Conservation (phyloP, 2,329 filamentous ascomycete genomes). For the Phyllosticta citribraziliensis region DNA sequence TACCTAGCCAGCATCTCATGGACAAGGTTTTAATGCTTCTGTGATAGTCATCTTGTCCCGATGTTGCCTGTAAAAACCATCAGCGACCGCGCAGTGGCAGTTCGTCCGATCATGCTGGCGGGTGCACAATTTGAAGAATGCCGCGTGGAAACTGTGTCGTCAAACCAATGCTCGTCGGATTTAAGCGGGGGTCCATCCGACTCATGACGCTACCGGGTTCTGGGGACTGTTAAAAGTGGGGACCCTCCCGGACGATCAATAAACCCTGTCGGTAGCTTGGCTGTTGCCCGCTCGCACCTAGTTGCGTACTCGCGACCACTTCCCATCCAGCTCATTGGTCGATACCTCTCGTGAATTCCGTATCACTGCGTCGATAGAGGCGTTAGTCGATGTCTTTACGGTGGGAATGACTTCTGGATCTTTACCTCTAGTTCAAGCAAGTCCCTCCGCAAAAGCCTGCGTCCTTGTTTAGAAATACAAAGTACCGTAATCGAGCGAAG, state of each 20-base stretch:
- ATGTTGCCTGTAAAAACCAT: not conserved
- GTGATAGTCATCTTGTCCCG: not conserved
- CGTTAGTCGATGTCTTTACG: no score
- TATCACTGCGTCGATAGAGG: no score
- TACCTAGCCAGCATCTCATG: not conserved
- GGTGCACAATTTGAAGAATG: not conserved
- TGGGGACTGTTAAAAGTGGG: not conserved
- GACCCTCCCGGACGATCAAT: not conserved
- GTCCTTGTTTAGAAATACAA: no score
- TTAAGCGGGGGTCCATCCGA: not conserved
- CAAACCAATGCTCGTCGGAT: not conserved
- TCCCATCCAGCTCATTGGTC: not conserved
- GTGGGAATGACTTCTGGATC: no score
- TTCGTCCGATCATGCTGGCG: not conserved
- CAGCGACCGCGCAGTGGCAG: not conserved
- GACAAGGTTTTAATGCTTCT: not conserved
- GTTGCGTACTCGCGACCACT: not conserved
- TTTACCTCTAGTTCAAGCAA: no score
- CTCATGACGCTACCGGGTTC: not conserved
- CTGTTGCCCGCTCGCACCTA: not conserved
- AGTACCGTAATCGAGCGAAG: no score
- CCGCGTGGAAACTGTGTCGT: not conserved
- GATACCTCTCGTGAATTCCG: not conserved
- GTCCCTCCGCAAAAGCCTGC: no score
- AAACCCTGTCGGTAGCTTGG: not conserved